phyloP scores from a whole-genome alignment of 768 basidiomycete genomes.

The Boletus rufocinnamomeus region DNA sequence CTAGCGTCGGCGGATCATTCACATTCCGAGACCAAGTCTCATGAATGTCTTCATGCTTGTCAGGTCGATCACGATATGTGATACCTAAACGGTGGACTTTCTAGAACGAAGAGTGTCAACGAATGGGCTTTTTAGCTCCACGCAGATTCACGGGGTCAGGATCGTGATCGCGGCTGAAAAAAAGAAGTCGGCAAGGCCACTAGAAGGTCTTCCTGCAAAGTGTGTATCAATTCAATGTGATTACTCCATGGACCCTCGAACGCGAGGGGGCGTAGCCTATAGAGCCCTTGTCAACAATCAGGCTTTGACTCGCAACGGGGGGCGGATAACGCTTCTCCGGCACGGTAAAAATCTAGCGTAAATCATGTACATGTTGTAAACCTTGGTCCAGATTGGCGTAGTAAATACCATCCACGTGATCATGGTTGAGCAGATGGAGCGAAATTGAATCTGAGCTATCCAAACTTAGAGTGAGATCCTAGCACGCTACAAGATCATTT shows the following conservation, averaged over 20 bases:
- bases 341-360: neutral
- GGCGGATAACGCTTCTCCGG: neutral
- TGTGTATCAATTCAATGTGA: neutral
- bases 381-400: neutral
- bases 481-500: conserved; percentile 5
- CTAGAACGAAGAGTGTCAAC: too few relatives aligned
- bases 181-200: neutral
- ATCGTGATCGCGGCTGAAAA: neutral
- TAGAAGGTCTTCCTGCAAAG: neutral
- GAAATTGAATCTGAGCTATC: neutral
- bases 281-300: neutral
- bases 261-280: neutral
- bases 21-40: too few relatives aligned
- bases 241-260: neutral
- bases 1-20: too few relatives aligned
- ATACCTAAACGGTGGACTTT: too few relatives aligned
- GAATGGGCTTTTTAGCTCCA: too few relatives aligned
- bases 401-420: too few relatives aligned
- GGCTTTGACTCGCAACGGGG: neutral
- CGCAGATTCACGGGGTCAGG: neutral
- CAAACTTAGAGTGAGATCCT: neutral
- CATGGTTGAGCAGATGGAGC: neutral
- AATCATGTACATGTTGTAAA: neutral
- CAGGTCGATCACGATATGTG: too few relatives aligned
- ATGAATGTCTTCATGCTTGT: too few relatives aligned